Base-by-base conservation (phyloP, 257 asterid species). In the Ilex aquifolium region DNA sequence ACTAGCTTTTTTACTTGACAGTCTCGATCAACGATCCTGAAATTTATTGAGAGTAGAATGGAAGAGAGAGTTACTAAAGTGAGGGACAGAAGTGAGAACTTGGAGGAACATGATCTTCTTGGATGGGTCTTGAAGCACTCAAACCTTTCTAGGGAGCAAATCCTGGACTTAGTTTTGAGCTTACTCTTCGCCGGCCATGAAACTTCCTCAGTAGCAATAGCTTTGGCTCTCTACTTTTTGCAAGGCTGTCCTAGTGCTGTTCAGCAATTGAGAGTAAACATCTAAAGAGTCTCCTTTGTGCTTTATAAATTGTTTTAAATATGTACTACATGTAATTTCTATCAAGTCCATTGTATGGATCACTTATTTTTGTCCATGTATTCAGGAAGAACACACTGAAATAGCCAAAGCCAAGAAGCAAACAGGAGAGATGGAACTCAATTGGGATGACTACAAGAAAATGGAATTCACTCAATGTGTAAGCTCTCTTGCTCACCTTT, bases 381-480 rank as follows among this genome's bases (percentile, higher is more conserved):
- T 70, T 32, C 73, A 91, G 97, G 89, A 73, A 60, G 97, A 91
- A 46, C 97, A 91, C 75, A 7, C 61, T 58, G 80, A 60, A 52
- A 85, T 91, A 31, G 72, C 67, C 5, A 69, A 58, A 57, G 84
- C 72, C 29, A 84, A 81, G 70, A 72, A 55, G 71, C 75, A 68
- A 66, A 63, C 72, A 17, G 83, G 81, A 70, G 79, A 67, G 62
- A 57, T 69, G 40, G 85, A 80, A 21, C 61, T 91, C 82, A 78
- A 52, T 52, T 91, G 98, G 98, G 95, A 91, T 44, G 98, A 91
- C 51, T 91, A 91, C 80, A 91, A 75, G 79, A 82, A 82, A 65
- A 91, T 91, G 98, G 96, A 86, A 46, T 91, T 91, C 77, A 91
- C 96, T 29, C 98, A 91, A 76, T 84, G 96, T 62, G 98, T 91